phyloP scores from a whole-genome alignment of 306 rosid species.

The Phaseolus lunatus region DNA sequence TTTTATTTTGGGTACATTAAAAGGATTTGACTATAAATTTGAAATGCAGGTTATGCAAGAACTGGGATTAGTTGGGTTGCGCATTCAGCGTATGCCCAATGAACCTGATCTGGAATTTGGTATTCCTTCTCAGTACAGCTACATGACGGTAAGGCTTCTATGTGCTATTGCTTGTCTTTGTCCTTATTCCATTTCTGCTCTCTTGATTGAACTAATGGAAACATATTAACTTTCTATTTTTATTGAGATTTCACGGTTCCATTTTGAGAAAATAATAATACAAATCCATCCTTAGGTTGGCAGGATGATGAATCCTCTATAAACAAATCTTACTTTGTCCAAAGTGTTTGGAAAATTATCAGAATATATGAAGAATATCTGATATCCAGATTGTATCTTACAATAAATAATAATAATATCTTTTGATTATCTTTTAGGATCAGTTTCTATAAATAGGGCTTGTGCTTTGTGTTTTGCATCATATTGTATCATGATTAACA shows the following conservation, averaged over 20 bases:
- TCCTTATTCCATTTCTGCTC: slow-evolving; percentile 13
- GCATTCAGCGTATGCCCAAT: slow-evolving; percentile 97
- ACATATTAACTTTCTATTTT: neutral
- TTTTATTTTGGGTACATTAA: slow-evolving; percentile 10
- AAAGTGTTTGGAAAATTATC: neutral
- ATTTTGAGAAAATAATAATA: neutral
- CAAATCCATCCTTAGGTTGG: slow-evolving; percentile 16
- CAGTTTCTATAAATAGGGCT: neutral
- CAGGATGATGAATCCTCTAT: slow-evolving; percentile 14
- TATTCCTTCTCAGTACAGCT: slow-evolving; percentile 87
- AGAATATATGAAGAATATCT: neutral
- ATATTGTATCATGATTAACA: neutral
- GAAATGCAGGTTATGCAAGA: slow-evolving; percentile 93
- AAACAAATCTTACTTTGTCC: neutral
- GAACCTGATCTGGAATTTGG: slow-evolving; percentile 91
- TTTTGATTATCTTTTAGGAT: neutral
- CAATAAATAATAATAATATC: neutral
- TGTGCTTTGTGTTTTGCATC: neutral
- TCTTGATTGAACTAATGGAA: slow-evolving; percentile 26
- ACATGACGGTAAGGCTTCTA: slow-evolving; percentile 79
- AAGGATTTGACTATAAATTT: slow-evolving; percentile 22
- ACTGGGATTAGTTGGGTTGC: slow-evolving; percentile 85
- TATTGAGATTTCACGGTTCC: slow-evolving; percentile 8
- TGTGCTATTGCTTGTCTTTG: slow-evolving; percentile 31
- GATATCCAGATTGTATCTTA: neutral